Evolutionary conservation across 2,329 filamentous ascomycete species (phyloP), one percentile per base, ranked within the genome.

Genomic region (Xylaria sp.): DNA sequence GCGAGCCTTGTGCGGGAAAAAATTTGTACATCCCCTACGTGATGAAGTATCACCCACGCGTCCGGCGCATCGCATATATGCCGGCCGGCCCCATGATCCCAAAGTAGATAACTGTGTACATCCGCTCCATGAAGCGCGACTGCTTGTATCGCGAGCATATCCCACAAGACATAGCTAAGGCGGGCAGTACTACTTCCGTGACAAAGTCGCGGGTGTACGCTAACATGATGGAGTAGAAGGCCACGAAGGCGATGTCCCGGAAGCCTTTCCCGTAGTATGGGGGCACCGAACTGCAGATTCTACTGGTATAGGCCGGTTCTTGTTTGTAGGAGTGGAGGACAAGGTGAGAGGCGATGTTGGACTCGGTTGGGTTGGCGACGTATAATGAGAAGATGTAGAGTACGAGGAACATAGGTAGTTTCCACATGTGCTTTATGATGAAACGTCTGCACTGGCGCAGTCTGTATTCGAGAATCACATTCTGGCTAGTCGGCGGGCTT

Each of bases 41-140:
- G 67, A 88, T 85, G 76, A 91, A 91, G 67, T 89, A 91, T 88
- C 87, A 91, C 24, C 90, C 81, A 2, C 87, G 81, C 26, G 86
- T 86, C 53, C 79, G 77, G 48, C 77, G 81, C 88, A 91, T 91
- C 52, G 90, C 84, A 63, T 84, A 90, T 51, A 91, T 57, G 6
- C 88, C 88, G 50, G 82, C 82, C 0, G 87, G 87, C 0, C 86
- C 87, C 39, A 88, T 83, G 38, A 89, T 67, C 1, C 70, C 79
- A 67, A 90, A 90, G 74, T 91, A 91, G 8, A 90, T 75, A 0
- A 85, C 87, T 0, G 87, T 90, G 71, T 91, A 91, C 59, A 82
- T 81, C 70, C 91, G 88, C 69, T 91, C 88, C 84, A 89, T 87
- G 75, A 91, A 91, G 4, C 88, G 81, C 7, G 79, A 76, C 54